A percentile compares a stretch with the other conserved stretches of the same genome.
These are phyloP conservation scores for Saccharomyces paradoxus DNA, from an alignment of 805 yeast genomes.

Conservation along the genomic window DNA sequence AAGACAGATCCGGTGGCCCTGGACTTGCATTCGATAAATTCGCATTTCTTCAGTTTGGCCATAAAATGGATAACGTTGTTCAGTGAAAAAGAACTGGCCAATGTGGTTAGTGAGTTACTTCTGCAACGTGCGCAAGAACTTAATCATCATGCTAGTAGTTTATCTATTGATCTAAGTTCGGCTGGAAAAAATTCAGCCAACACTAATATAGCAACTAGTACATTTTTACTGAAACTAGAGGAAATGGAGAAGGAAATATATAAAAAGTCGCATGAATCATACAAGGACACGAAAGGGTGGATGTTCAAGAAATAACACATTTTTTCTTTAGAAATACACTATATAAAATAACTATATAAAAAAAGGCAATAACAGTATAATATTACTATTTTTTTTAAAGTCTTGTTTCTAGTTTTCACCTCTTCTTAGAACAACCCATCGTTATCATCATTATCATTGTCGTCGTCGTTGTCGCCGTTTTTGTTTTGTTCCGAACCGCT, in stretches of 20 bases:
- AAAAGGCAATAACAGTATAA: background rate
- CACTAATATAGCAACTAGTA: constrained; percentile 7
- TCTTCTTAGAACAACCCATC: constrained; percentile 14
- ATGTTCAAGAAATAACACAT: constrained; percentile 9
- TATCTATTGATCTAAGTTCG: constrained; percentile 8
- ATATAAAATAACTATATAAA: background rate
- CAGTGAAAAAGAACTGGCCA: constrained; percentile 53
- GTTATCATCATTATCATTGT: constrained; percentile 11
- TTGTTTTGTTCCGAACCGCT: constrained; percentile 12
- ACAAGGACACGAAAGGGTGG: constrained; percentile 40
- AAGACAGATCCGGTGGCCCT: constrained; percentile 59
- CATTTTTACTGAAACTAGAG: constrained; percentile 60
- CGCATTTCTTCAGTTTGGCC: constrained; percentile 62
- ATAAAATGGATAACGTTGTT: constrained; percentile 73
- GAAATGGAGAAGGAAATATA: constrained; percentile 63
- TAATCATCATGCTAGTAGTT: constrained; percentile 51
- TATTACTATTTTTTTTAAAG: background rate
- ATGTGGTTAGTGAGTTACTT: constrained; percentile 44
- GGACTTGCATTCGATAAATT: constrained; percentile 57
- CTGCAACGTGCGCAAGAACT: constrained; percentile 61
- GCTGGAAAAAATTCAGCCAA: constrained; percentile 34
- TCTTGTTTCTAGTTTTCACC: background rate
- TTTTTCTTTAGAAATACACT: background rate
- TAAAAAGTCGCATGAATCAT: constrained; percentile 44
- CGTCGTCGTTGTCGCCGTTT: constrained; percentile 8